Evolutionary conservation across 1,139 yeast genomes (phyloP).

Genomic region (Lodderomyces margitis): DNA sequence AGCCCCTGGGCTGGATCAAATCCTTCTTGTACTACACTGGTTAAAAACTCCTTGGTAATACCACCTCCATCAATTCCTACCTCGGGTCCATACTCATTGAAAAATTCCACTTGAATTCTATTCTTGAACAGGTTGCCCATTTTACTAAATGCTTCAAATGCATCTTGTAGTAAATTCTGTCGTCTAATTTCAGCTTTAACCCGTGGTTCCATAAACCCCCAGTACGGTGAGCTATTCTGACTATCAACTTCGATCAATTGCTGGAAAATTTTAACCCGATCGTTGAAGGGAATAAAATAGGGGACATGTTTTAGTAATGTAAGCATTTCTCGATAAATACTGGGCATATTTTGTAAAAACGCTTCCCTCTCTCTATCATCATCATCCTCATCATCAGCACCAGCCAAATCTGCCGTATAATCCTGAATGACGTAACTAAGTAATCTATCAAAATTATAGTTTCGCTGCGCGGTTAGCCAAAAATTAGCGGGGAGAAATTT

Average conservation of each 20-base stretch:
- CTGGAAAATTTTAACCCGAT: conserved; percentile 73
- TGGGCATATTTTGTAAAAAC: background rate
- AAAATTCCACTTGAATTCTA: conserved; percentile 62
- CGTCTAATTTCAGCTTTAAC: conserved; percentile 62
- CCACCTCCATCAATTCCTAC: conserved; percentile 99
- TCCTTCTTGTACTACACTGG: conserved; percentile 69
- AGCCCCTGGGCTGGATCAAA: conserved; percentile 49
- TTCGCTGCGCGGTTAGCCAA: conserved; percentile 48
- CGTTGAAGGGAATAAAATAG: conserved; percentile 72
- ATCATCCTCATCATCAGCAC: conserved; percentile 18
- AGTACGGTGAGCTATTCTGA: conserved; percentile 10
- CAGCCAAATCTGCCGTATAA: conserved; percentile 25
- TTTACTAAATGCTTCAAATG: conserved; percentile 54
- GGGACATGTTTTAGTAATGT: conserved; percentile 67
- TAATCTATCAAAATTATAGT: conserved; percentile 30
- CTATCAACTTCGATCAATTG: conserved; percentile 56
- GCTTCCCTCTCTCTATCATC: conserved; percentile 17
- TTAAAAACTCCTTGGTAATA: conserved; percentile 84
- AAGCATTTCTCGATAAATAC: conserved; percentile 16
- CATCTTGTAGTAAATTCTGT: conserved; percentile 70
- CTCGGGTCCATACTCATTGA: conserved; percentile 65
- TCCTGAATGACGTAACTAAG: conserved; percentile 39
- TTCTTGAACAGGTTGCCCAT: conserved; percentile 51
- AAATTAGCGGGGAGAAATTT: conserved; percentile 52
- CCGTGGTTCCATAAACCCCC: conserved; percentile 17